Base-by-base conservation (phyloP, 345 rosid genomes). In the Lepidium aucheri region DNA sequence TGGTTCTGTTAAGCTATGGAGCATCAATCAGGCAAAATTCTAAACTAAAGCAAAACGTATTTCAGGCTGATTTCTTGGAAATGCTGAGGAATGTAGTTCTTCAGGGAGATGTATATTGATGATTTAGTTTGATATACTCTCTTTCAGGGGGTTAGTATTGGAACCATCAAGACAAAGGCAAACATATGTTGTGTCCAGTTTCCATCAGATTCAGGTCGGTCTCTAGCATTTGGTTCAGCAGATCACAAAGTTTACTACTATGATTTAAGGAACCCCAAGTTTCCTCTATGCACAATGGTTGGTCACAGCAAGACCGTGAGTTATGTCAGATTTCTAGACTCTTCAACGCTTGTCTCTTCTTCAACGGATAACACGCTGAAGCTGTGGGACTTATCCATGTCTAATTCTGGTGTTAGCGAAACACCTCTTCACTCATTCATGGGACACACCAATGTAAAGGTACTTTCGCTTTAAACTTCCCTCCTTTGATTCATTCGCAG, bases 1-100 rank as follows among this genome's bases (percentile, higher is more conserved):
- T 78, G 79, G 96, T 63, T 83, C 93, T 15, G 90, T 94, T 70
- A 94, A 90, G 90, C 93, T 90, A 41, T 94, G 99, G 99, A 94
- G 86, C 78, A 90, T 68, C 67, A 69, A 69, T 50, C 74, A 69
- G 97, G 99, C 91, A 94, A 90, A 40, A 9, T 41, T 39, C 44
- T 39, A 49, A 68, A 36, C 62, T 45, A 28, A 84, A 38, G 41
- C 82, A 82, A 78, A 85, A 80, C 70, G 79, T 89, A 81, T 76
- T 70, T 68, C 75, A 42, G 68, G 81, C 68, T 70, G 69, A 74
- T 80, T 80, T 70, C 63, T 78, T 51, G 9, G 7, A 38, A 47
- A 57, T 38, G 30, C 7, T 3, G 4, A 68, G 32, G 38, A 5
- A 7, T 15, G 53, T 49, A 47, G 34, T 40, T 59, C 65, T 38